phyloP scores from a whole-genome alignment of 176 grass and related monocot species.

The Triticum dicoccoides region DNA sequence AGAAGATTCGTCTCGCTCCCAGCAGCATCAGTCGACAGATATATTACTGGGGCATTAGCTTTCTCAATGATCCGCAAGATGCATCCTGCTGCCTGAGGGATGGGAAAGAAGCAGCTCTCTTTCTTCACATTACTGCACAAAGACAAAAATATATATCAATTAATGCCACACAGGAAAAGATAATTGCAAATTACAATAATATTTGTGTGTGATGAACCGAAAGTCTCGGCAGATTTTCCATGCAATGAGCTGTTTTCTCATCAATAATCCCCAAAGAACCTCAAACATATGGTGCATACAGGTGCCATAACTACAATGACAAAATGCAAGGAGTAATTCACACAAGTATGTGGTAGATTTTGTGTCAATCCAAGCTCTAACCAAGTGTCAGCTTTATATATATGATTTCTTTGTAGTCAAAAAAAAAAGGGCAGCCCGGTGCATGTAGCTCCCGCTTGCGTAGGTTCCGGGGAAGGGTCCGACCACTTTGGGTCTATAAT shows the following conservation, averaged over 20 bases:
- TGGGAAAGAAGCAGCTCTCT: constrained; percentile 94
- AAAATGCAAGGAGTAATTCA: not conserved
- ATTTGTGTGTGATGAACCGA: not conserved
- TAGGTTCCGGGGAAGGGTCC: too few relatives aligned
- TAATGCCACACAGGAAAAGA: not conserved
- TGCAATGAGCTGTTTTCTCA: not conserved
- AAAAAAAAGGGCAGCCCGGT: not conserved
- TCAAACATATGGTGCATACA: not conserved
- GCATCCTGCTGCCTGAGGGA: constrained; percentile 92
- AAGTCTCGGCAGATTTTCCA: not conserved
- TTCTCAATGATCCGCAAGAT: constrained; percentile 62
- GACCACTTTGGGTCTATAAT: too few relatives aligned
- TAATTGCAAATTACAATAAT: not conserved
- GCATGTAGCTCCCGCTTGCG: too few relatives aligned
- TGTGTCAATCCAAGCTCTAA: not conserved
- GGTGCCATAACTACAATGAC: not conserved
- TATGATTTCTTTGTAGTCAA: not conserved
- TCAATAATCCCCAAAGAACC: not conserved
- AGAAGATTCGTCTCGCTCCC: constrained; percentile 72
- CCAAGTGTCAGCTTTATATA: not conserved
- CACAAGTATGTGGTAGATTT: not conserved
- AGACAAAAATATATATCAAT: constrained; percentile 9
- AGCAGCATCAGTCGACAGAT: constrained; percentile 90
- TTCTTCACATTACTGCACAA: constrained; percentile 80
- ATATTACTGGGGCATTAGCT: constrained; percentile 73